phyloP scores from a whole-genome alignment of 441 rosid species.

The Euphorbia corollata region DNA sequence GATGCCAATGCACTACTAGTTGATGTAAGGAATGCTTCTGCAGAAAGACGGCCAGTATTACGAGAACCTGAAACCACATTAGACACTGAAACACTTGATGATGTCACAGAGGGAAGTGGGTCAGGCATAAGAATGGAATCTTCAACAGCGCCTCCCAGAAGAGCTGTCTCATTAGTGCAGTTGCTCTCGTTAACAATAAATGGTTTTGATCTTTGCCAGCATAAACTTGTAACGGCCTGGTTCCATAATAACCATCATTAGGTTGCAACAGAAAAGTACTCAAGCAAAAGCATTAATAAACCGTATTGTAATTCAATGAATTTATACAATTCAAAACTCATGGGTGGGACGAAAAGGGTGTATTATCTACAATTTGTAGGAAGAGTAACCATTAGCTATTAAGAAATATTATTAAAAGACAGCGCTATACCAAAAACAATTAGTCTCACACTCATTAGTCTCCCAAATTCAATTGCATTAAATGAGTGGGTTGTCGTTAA shows the following conservation, averaged over 20 bases:
- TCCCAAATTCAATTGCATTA: neutral
- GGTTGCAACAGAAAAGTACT: conserved; percentile 2
- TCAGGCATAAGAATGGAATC: conserved; percentile 95
- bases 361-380: neutral
- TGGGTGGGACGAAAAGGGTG: neutral
- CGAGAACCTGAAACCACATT: conserved; percentile 44
- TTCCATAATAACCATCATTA: conserved; percentile 20
- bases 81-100: conserved; percentile 45
- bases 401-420: neutral
- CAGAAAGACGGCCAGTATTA: conserved; percentile 26
- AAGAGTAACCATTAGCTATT: neutral
- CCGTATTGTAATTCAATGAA: neutral
- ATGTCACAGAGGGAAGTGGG: conserved; percentile 76
- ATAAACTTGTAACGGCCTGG: conserved; percentile 89
- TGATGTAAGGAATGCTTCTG: conserved; percentile 31
- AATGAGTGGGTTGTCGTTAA: neutral
- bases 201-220: conserved; percentile 98
- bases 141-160: conserved; percentile 75
- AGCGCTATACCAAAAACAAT: neutral
- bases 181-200: conserved; percentile 64
- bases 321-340: conserved; percentile 1
- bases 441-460: neutral
- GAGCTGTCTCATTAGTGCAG: conserved; percentile 77
- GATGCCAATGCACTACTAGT: conserved; percentile 32
- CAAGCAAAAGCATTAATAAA: neutral